Percentiles rank a stretch among this genome's conserved stretches.
These are phyloP conservation scores for Furcasterigmium sp. DNA, from an alignment of 2,329 filamentous ascomycete species.

Conservation along the genomic window DNA sequence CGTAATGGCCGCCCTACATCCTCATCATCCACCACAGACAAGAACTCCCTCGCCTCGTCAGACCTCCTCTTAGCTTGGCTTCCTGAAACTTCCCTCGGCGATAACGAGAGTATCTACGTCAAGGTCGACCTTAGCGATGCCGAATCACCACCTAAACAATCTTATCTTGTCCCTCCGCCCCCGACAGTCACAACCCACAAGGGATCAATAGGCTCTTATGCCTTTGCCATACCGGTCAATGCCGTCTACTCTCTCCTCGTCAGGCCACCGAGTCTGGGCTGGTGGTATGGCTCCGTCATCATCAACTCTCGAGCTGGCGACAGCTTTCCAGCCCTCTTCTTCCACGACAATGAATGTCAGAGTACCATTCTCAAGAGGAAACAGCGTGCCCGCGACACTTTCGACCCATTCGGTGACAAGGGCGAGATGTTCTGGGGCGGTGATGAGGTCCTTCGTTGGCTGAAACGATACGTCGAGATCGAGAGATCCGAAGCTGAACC, in stretches of 20 bases:
- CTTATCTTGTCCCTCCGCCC: slow-evolving; percentile 85
- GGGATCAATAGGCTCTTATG: slow-evolving; percentile 69
- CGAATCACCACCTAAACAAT: slow-evolving; percentile 76
- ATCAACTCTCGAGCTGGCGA: slow-evolving; percentile 89
- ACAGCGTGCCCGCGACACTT: slow-evolving; percentile 73
- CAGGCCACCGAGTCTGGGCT: slow-evolving; percentile 86
- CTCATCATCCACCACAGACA: slow-evolving; percentile 31
- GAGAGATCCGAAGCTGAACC: slow-evolving; percentile 82
- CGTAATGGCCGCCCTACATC: slow-evolving; percentile 33
- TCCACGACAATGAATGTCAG: slow-evolving; percentile 95
- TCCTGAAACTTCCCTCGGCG: slow-evolving; percentile 81
- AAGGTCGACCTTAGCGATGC: slow-evolving; percentile 88
- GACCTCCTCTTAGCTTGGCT: slow-evolving; percentile 89
- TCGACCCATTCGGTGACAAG: slow-evolving; percentile 82
- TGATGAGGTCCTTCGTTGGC: slow-evolving; percentile 88
- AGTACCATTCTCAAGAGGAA: slow-evolving; percentile 93
- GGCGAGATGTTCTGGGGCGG: slow-evolving; percentile 96
- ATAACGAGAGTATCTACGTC: slow-evolving; percentile 83
- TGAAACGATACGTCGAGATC: slow-evolving; percentile 76
- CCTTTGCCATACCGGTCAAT: slow-evolving; percentile 85
- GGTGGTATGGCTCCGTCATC: slow-evolving; percentile 97
- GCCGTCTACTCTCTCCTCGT: slow-evolving; percentile 89
- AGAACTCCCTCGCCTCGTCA: slow-evolving; percentile 47
- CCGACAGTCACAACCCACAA: slow-evolving; percentile 77
- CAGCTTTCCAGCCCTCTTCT: slow-evolving; percentile 92